Conservation (phyloP, 345 rosid species). For the Kandelia obovata region DNA sequence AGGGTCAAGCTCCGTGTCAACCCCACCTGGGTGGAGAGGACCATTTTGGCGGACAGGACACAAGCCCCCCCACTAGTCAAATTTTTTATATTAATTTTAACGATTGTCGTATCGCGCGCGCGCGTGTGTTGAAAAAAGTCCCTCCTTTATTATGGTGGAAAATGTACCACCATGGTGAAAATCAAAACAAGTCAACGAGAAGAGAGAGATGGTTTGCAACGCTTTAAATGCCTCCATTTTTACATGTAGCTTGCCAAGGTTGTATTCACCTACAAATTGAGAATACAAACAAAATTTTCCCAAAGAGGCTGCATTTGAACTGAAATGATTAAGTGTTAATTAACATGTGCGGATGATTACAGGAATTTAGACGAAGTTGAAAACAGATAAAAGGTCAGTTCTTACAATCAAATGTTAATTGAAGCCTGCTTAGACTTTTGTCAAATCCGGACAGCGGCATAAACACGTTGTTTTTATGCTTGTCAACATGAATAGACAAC, state of each 20-base stretch:
- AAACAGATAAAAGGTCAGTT: neutral
- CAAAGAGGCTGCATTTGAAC: neutral
- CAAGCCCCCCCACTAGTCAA: conserved; percentile 23
- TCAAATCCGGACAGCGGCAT: neutral
- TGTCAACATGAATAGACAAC: conserved; percentile 2
- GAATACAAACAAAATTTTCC: neutral
- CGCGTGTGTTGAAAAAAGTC: conserved; percentile 5
- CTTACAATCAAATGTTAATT: conserved; percentile 1
- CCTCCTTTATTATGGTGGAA: conserved; percentile 11
- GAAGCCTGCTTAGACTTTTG: neutral
- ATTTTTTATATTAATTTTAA: conserved; percentile 18
- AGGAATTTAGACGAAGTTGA: neutral
- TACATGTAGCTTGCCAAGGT: neutral
- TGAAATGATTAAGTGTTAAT: neutral
- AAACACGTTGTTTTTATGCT: neutral
- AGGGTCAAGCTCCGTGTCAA: conserved; percentile 50
- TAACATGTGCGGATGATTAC: conserved; percentile 3
- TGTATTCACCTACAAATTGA: neutral
- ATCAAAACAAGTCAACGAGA: conserved; percentile 26
- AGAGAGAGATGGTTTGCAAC: neutral
- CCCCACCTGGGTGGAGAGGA: conserved; percentile 28
- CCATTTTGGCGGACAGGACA: conserved; percentile 32
- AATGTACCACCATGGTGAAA: conserved; percentile 3
- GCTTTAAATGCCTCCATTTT: neutral
- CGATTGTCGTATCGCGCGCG: too few species aligned